Conservation (phyloP, 2,329 filamentous ascomycete genomes). For the Rhynchosporium graminicola region DNA sequence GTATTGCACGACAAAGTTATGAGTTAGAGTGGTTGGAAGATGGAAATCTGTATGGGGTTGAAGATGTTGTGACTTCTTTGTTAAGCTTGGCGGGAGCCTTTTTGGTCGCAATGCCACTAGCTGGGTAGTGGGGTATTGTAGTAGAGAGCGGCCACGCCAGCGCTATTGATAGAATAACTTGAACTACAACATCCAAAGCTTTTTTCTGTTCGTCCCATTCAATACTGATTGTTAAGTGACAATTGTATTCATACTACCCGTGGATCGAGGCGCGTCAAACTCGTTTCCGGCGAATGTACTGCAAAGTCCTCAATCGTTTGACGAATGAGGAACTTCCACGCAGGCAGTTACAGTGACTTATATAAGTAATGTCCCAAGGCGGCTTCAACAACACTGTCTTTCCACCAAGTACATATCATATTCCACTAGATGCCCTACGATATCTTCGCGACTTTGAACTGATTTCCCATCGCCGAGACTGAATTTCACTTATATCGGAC, state of each 20-base stretch:
- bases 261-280: neutral
- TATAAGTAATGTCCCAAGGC: too few relatives aligned
- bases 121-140: neutral
- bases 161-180: neutral
- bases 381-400: too few relatives aligned
- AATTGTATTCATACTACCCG: neutral
- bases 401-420: too few relatives aligned
- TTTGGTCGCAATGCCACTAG: constrained; percentile 1
- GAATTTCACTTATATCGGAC: too few relatives aligned
- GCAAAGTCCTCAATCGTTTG: too few relatives aligned
- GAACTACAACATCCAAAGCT: neutral
- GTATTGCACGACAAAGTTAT: constrained; percentile 15
- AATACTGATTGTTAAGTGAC: neutral
- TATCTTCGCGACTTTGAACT: too few relatives aligned
- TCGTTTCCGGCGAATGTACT: neutral
- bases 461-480: too few relatives aligned
- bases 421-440: too few relatives aligned
- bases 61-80: constrained; percentile 21
- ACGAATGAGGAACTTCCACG: too few relatives aligned
- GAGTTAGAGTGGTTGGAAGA: constrained; percentile 22
- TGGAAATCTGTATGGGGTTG: constrained; percentile 17
- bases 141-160: too few relatives aligned
- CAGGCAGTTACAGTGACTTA: too few relatives aligned
- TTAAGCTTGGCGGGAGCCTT: constrained; percentile 12
- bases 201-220: neutral